Evolutionary conservation across 805 yeast species (phyloP), one percentile per base, ranked within the genome.

Genomic region (Yamadazyma olivae): DNA sequence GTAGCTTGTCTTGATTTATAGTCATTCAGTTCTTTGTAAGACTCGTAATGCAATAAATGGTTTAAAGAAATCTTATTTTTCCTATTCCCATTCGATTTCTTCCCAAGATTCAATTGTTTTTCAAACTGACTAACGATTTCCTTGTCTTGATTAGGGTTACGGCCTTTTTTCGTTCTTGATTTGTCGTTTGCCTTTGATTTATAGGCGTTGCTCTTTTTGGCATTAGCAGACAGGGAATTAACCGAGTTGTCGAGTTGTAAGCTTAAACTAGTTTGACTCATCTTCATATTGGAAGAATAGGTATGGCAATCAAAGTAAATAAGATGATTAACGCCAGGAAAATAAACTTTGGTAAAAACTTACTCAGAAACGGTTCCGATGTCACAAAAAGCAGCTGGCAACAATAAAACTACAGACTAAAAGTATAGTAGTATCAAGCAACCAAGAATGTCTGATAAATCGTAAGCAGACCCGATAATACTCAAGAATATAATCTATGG

Each of bases 41-140:
- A 58, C 45, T 57, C 66, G 47, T 79, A 81, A 30, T 81, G 83
- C 30, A 84, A 54, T 37, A 84, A 61, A 57, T 84, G 90, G 46
- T 81, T 79, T 36, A 83, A 33, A 3, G 49, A 44, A 9, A 44
- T 35, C 25, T 39, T 38, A 5, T 36, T 36, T 19, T 27, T 36
- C 23, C 21, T 30, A 8, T 26, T 9, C 10, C 19, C 26, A 14
- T 10, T 15, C 9, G 27, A 10, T 43, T 62, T 71, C 17, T 70
- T 71, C 48, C 66, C 66, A 33, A 32, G 27, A 16, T 25, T 38
- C 13, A 28, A 22, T 27, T 29, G 31, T 17, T 27, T 28, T n/a
- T 36, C 34, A 36, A 31, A 31, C 23, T 39, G 36, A 16, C 12
- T 23, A 14, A 26, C 10, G 9, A 36, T 28, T 12, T 39, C 39